Percentiles rank a stretch among this genome's conserved stretches.
phyloP scores from a whole-genome alignment of 352 stramenopile genomes.

The Globisporangium cystogenes region DNA sequence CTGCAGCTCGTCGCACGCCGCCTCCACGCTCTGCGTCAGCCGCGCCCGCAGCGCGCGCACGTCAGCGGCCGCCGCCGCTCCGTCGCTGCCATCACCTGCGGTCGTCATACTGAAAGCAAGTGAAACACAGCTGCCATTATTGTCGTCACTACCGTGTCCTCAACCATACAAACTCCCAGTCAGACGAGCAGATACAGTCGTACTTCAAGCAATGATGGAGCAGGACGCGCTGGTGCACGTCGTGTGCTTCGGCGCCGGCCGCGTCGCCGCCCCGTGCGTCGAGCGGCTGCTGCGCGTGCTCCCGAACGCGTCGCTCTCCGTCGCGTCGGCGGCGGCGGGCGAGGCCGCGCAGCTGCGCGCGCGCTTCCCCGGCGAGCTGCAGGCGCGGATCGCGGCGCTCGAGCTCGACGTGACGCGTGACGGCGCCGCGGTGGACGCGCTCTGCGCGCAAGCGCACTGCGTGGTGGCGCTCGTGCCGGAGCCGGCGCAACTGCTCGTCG shows the following conservation, averaged over 20 bases:
- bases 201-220: too few relatives aligned
- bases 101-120: too few relatives aligned
- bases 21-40: conserved; percentile 36
- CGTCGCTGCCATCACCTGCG: background rate
- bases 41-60: conserved; percentile 13
- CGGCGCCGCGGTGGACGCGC: conserved; percentile 12
- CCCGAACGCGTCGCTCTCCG: conserved; percentile 13
- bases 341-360: conserved; percentile 24
- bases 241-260: conserved; percentile 43
- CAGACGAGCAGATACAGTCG: too few relatives aligned
- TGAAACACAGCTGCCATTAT: too few relatives aligned
- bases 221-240: conserved; percentile 11
- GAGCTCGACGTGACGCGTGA: conserved; percentile 21
- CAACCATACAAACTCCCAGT: too few relatives aligned
- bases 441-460: conserved; percentile 40
- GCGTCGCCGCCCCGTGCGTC: conserved; percentile 32
- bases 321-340: conserved; percentile 19
- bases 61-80: background rate
- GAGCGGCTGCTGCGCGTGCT: conserved; percentile 26
- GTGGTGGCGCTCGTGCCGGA: conserved; percentile 84
- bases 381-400: conserved; percentile 5
- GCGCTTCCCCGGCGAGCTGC: background rate
- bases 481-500: conserved; percentile 69
- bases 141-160: too few relatives aligned
- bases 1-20: too few relatives aligned